phyloP scores from a whole-genome alignment of 768 basidiomycete genomes.

The Pleurotus tuber-regium region DNA sequence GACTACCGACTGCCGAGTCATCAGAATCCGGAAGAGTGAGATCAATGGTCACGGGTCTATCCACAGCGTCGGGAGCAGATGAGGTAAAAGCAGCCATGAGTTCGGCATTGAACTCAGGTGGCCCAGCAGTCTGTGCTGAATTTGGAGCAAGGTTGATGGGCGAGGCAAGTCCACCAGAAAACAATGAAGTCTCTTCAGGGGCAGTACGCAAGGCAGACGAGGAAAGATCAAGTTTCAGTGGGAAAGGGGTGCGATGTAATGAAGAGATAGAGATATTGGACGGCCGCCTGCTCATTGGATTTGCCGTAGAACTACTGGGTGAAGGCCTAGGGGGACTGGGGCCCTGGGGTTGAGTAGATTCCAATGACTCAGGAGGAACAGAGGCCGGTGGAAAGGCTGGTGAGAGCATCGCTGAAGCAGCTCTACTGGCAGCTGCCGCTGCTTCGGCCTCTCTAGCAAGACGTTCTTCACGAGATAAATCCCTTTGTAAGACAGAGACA shows the following conservation, averaged over 20 bases:
- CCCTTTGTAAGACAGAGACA: conserved; percentile 69
- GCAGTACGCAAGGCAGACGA: conserved; percentile 60
- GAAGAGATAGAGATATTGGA: conserved; percentile 82
- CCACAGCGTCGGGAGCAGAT: conserved; percentile 31
- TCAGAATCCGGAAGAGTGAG: conserved; percentile 44
- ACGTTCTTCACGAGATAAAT: conserved; percentile 60
- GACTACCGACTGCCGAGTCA: conserved; percentile 14
- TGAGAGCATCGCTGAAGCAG: conserved; percentile 3
- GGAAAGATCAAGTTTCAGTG: conserved; percentile 82
- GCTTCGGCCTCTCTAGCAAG: conserved; percentile 41
- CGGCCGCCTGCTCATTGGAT: conserved; percentile 51
- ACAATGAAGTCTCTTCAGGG: conserved; percentile 60
- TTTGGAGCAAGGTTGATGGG: conserved; percentile 83
- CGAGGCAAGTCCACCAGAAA: conserved; percentile 62
- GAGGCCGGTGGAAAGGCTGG: conserved; percentile 16
- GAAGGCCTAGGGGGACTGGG: conserved; percentile 21
- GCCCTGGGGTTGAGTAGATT: conserved; percentile 24
- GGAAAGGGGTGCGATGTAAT: conserved; percentile 66
- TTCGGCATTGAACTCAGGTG: conserved; percentile 57
- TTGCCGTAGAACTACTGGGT: conserved; percentile 19
- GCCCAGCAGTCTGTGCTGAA: conserved; percentile 61
- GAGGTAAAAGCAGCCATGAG: conserved; percentile 62
- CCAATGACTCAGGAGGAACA: conserved; percentile 16
- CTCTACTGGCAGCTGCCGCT: conserved; percentile 27
- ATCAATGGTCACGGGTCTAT: conserved; percentile 52